These are phyloP conservation scores for Hansenula lynferdii DNA, from an alignment of 1,139 yeast genomes.

Conservation along the genomic window DNA sequence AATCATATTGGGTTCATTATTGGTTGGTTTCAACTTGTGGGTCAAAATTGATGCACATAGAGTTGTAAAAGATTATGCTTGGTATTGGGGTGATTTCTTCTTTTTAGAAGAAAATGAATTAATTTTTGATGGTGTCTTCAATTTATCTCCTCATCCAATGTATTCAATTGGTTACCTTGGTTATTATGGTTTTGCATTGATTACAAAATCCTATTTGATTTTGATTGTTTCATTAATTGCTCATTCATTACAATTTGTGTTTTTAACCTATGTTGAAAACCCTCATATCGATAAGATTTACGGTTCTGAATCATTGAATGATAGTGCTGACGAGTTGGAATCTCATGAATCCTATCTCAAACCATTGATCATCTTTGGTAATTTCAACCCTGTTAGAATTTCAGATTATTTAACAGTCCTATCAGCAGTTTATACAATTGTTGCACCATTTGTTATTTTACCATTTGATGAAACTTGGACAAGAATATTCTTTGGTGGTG, in stretches of 20 bases:
- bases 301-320: conserved; percentile 25
- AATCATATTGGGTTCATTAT: conserved; percentile 36
- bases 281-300: conserved; percentile 88
- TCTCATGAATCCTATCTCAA: conserved; percentile 37
- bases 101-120: conserved; percentile 72
- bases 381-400: conserved; percentile 62
- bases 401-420: conserved; percentile 58
- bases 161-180: conserved; percentile 89
- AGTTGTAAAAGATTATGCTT: conserved; percentile 86
- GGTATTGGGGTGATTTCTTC: conserved; percentile 97
- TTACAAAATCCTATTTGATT: conserved; percentile 72
- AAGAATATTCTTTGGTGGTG: conserved; percentile 37
- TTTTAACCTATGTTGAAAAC: conserved; percentile 73
- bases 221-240: conserved; percentile 70
- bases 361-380: conserved; percentile 58
- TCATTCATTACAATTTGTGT: conserved; percentile 75
- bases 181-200: conserved; percentile 78
- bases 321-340: conserved; percentile 28
- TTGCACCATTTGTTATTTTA: conserved; percentile 41
- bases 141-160: conserved; percentile 93
- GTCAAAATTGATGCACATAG: conserved; percentile 87
- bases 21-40: conserved; percentile 76
- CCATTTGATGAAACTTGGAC: conserved; percentile 27
- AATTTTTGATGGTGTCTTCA: conserved; percentile 87
- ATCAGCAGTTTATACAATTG: conserved; percentile 37